Evolutionary conservation across 2,329 filamentous ascomycete genomes (phyloP), one percentile per base, ranked within the genome.

Genomic region (Tothia fuscella): DNA sequence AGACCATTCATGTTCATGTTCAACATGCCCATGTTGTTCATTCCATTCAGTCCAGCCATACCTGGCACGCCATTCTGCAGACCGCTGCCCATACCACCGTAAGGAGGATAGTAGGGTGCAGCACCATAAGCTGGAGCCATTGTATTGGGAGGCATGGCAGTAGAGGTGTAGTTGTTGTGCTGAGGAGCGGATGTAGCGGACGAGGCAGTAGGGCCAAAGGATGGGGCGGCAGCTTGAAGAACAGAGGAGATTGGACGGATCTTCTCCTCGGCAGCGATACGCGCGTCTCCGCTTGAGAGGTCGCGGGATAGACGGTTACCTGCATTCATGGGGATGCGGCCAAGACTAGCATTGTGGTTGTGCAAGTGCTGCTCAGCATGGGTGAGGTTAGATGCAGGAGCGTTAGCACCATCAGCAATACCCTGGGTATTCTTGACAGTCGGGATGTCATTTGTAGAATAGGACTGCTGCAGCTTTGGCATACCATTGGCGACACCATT

Each of bases 381-480:
- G 4, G 67, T 77, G 56, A 83, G 82, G 40, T 56, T 59, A 47
- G 59, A 56, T 33, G 47, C 50, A 19, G 53, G 49, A 19, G 46
- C 35, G 36, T 19, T 25, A 25, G 22, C 26, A 16, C 14, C 19
- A 9, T 38, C 42, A 21, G 38, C 38, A 16, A 29, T 21, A 36
- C 64, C 69, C 42, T 73, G 71, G 41, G 73, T 68, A 50, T 71
- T 80, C 72, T 91, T 93, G 54, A 87, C 68, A 6, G 87, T 93
- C 4, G 87, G 83, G 16, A 95, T 71, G 54, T 96, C 88, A 59
- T 82, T 91, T 41, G 85, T 78, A 7, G 91, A 95, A 65, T 84
- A 95, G 0, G 89, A 95, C 33, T 82, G 80, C 61, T 88, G 83
- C 44, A 94, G 62, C 66, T 84, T 86, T 22, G 80, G 82, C 41